Base-by-base conservation (phyloP, 805 yeast genomes). In the Metschnikowia vanudenii region DNA sequence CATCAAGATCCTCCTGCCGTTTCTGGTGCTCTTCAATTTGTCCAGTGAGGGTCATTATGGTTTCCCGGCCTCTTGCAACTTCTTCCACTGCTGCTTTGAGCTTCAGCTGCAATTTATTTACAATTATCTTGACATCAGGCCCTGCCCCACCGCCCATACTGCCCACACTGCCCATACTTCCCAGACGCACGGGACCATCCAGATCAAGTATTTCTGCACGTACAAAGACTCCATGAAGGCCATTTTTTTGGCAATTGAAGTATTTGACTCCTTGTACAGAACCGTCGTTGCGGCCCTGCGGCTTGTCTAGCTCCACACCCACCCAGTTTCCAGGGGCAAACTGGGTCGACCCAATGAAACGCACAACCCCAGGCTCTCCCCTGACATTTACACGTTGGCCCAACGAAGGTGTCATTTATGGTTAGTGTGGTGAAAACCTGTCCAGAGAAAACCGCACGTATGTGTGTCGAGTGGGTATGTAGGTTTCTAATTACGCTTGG, bases 291-390 rank as follows among this genome's bases (percentile, higher is more conserved):
- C 73, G 75, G 1, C 83, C 83, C 1, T 31, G 47, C 0, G 72
- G 63, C 1, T 46, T 45, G 11, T 67, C 69, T 18, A 79, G 57
- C 40, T 76, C 79, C 2, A 79, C 56, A 1, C 83, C 84, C 3
- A 74, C 60, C 83, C 84, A 78, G 1, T 47, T 43, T 0, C 88
- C 89, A 0, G 74, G 64, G 2, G 86, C 81, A 66, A 84, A 84
- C 39, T 75, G 52, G 0, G 88, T 80, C 12, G 54, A 43, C 0
- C 89, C 89, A 1, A 75, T 48, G 56, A 62, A 84, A 41, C 75
- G 63, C 1, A 83, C 74, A 0, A 60, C 53, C 0, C 87, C 88
- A 0, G 48, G 36, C 8, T 68, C 63, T 3, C 73, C 73, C 45
- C 63, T 60, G 1, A 75, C 69, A 3, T 43, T 22, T 2, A 78